Base-by-base conservation (phyloP, 129 eudicot species). In the Artemisia tridentata region DNA sequence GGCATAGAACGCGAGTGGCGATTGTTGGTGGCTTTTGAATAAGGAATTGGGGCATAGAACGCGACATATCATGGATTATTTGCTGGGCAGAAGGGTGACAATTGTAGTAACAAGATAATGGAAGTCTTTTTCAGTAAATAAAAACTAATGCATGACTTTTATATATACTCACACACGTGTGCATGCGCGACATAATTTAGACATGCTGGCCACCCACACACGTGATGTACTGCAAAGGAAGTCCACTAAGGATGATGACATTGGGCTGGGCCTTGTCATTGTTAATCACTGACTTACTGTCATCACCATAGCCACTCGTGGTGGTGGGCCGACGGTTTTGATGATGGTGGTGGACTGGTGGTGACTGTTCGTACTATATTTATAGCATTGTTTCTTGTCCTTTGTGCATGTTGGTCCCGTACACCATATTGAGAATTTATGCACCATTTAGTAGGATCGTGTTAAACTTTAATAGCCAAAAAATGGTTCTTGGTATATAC, bases 191-290 rank as follows among this genome's bases (percentile, higher is more conserved):
- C 80, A 76, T 68, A 29, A 68, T 68, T 12, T 55, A 48, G 59
- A 77, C 81, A 77, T 77, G 76, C 17, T 77, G 76, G 59, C 71
- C 81, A 69, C 55, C 65, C 57, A 21, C 67, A 12, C 79, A 75
- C 64, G 73, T 66, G 79, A 31, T 56, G 9, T 25, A 19, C 73
- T 65, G 72, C 56, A 43, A 65, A 74, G 11, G 17, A 61, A 66
- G 60, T 65, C 72, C 65, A 73, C 70, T 27, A 7, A 50, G 13
- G 63, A 38, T 7, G 6, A 41, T 46, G 31, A 5, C 41, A 61
- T 47, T 58, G 75, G 71, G 49, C 23, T 61, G 58, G 67, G 65
- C 68, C 71, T 60, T 76, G 75, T 76, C 80, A 50, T 76, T 69
- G 75, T 69, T 69, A 77, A 23, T 50, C 9, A 38, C 45, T 38